Evolutionary conservation across 306 rosid species (phyloP).

Genomic region (Bauhinia variegata): DNA sequence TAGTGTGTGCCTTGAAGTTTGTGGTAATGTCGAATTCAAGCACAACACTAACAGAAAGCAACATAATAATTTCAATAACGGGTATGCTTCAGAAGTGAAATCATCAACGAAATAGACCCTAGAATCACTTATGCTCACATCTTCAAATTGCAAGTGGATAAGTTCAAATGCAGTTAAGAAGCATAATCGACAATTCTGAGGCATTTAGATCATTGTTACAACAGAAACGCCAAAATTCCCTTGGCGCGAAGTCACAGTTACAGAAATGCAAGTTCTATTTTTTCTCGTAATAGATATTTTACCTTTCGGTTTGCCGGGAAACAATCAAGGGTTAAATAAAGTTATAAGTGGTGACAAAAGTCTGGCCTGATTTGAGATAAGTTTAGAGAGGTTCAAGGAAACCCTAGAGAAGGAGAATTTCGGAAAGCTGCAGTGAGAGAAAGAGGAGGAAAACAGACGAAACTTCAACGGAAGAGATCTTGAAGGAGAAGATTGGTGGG

Average conservation of each 20-base stretch:
- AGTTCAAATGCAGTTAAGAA: background rate
- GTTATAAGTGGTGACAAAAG: conserved; percentile 16
- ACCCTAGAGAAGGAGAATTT: conserved; percentile 54
- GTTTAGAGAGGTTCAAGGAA: conserved; percentile 40
- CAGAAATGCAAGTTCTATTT: conserved; percentile 21
- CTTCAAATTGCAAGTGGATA: background rate
- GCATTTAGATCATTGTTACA: conserved; percentile 16
- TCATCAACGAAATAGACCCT: background rate
- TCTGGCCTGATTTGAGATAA: conserved; percentile 45
- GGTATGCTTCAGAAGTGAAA: conserved; percentile 3
- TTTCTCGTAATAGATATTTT: background rate
- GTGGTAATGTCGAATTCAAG: too few relatives aligned
- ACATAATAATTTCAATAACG: background rate
- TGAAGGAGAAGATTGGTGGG: too few relatives aligned
- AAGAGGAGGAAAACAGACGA: background rate
- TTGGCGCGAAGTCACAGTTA: conserved; percentile 8
- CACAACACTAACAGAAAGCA: too few relatives aligned
- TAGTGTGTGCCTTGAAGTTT: too few relatives aligned
- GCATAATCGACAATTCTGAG: conserved; percentile 5
- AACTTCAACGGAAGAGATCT: too few relatives aligned
- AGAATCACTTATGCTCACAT: conserved; percentile 11
- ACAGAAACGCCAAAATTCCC: conserved; percentile 5
- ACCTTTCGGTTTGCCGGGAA: conserved; percentile 26
- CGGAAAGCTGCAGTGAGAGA: background rate
- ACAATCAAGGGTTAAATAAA: conserved; percentile 28